phyloP scores from a whole-genome alignment of 2,329 filamentous ascomycete species.

The Fusarium sp. region DNA sequence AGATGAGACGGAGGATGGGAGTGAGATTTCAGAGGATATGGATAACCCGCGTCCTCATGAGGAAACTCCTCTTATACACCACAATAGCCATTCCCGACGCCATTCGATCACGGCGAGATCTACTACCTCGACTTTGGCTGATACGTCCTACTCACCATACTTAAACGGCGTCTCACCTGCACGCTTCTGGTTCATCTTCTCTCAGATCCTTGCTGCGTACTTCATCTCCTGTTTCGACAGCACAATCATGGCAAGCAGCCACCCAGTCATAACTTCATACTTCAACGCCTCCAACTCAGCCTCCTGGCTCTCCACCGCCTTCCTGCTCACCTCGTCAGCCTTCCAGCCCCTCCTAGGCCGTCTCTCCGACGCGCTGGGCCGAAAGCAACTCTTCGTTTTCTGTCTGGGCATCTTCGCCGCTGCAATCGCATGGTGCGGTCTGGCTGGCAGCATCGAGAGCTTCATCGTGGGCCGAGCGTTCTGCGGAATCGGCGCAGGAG shows the following conservation, averaged over 20 bases:
- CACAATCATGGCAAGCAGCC: slow-evolving; percentile 84
- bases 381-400: slow-evolving; percentile 75
- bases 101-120: slow-evolving; percentile 37
- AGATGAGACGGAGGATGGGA: slow-evolving; percentile 29
- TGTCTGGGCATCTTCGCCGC: slow-evolving; percentile 72
- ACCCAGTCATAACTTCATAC: slow-evolving; percentile 85
- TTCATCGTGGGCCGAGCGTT: slow-evolving; percentile 79
- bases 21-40: slow-evolving; percentile 19
- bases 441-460: slow-evolving; percentile 75
- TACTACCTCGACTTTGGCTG: slow-evolving; percentile 18
- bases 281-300: slow-evolving; percentile 83
- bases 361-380: slow-evolving; percentile 79
- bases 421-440: slow-evolving; percentile 77
- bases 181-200: slow-evolving; percentile 74
- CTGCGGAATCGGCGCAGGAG: slow-evolving; percentile 80
- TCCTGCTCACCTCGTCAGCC: slow-evolving; percentile 80
- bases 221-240: slow-evolving; percentile 77
- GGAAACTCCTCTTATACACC: slow-evolving; percentile 47
- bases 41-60: slow-evolving; percentile 39
- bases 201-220: slow-evolving; percentile 68
- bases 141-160: slow-evolving; percentile 49
- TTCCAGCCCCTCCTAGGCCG: slow-evolving; percentile 82
- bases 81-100: slow-evolving; percentile 17
- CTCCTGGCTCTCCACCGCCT: slow-evolving; percentile 85
- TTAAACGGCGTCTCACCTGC: slow-evolving; percentile 62